Base-by-base conservation (phyloP, 2,329 filamentous ascomycete genomes). In the Colletotrichum tropicicola region DNA sequence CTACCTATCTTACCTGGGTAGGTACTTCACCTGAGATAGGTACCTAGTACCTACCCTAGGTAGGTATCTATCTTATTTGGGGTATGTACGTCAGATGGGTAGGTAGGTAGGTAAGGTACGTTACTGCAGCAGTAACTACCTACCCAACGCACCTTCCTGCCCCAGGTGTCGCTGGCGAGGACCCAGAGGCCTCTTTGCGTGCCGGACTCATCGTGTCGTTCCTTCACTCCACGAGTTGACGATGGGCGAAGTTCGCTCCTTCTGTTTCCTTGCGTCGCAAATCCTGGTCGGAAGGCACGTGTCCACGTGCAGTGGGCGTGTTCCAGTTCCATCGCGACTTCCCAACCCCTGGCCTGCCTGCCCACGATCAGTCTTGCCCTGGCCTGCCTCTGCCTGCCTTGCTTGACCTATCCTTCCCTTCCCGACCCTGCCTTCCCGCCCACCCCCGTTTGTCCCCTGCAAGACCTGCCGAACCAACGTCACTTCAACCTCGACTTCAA, bases 371-470 rank as follows among this genome's bases (percentile, higher is more conserved):
- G 43, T 52, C 41, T 44, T 39, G 32, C 41, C 53, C 39, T 52
- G 41, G 21, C 58, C 32, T 44, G 44, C 37, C 47, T 17, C 28
- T 21, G 53, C 32, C 47, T 35, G 27, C 56, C 54, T 48, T 32
- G 48, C 61, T 37, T 43, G 9, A 41, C 48, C 51, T 27, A 17
- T 43, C 59, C 25, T 51, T 17, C 43, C 43, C 58, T 32, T 45
- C 41, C 56, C 41, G 60, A 41, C 58, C 58, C 47, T 44, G 59
- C 55, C 54, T 51, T 63, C 53, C 64, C 53, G 47, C 32, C 53
- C n/a, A 49, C 47, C 63, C 63, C 64, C 45, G 49, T 62, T 45
- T 51, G 12, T 63, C 35, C 62, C 57, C 58, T 65, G 58, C 37
- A 56, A 13, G 17, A 19, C 23, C 62, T 35, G 32, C 32, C 32